Evolutionary conservation across 1,139 yeast species (phyloP).

Genomic region (Saccharomyces hybrid): DNA sequence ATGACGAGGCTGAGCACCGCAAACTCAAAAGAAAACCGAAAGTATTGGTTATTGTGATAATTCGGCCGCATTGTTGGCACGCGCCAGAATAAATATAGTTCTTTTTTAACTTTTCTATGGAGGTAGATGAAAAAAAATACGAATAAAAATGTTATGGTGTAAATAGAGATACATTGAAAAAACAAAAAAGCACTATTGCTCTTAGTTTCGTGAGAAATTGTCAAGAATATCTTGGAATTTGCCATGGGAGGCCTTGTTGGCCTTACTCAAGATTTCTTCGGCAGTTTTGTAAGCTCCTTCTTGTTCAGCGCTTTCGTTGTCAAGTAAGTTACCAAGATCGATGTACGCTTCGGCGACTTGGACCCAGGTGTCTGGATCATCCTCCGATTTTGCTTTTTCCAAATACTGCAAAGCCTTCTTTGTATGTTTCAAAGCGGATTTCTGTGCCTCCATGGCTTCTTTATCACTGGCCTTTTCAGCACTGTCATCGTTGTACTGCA

Average conservation of each 20-base stretch:
- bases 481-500: conserved; percentile 48
- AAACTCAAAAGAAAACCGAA: background rate
- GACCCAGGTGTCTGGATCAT: conserved; percentile 76
- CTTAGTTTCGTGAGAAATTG: conserved; percentile 23
- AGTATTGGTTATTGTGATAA: background rate
- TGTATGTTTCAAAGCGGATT: conserved; percentile 44
- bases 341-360: conserved; percentile 79
- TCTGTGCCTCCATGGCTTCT: conserved; percentile 39
- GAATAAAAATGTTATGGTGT: background rate
- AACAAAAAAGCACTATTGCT: background rate
- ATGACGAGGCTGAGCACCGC: background rate
- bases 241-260: conserved; percentile 72
- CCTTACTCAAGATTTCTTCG: conserved; percentile 50
- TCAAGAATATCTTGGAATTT: conserved; percentile 54
- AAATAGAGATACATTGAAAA: background rate
- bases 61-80: background rate
- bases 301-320: conserved; percentile 58
- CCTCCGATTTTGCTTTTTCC: conserved; percentile 53
- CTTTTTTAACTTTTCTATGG: background rate
- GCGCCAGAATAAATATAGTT: background rate
- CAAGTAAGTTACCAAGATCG: conserved; percentile 65
- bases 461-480: conserved; percentile 35
- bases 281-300: conserved; percentile 59
- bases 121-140: background rate
- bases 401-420: conserved; percentile 52